These are phyloP conservation scores for Fusarium sp. DNA, from an alignment of 2,329 filamentous ascomycete genomes.

Conservation along the genomic window DNA sequence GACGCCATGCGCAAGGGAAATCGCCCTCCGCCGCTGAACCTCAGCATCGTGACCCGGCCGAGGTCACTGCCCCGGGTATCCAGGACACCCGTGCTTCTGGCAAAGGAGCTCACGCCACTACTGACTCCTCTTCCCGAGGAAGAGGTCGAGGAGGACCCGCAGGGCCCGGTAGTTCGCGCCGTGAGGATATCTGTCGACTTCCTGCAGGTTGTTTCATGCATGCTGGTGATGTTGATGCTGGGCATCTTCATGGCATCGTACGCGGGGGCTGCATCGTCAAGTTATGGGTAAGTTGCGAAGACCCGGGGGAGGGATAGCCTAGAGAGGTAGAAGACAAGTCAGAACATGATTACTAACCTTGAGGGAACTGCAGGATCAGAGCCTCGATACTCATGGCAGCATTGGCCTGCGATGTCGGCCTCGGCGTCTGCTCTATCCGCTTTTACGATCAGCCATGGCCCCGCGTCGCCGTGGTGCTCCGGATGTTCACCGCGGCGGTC, in stretches of 20 bases:
- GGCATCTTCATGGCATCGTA: conserved; percentile 48
- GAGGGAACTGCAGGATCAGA: conserved; percentile 22
- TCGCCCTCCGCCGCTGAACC: conserved; percentile 49
- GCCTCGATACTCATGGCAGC: conserved; percentile 48
- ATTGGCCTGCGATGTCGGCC: conserved; percentile 49
- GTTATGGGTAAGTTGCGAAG: conserved; percentile 31
- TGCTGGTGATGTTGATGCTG: conserved; percentile 48
- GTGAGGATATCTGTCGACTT: conserved; percentile 47
- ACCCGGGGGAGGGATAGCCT: not conserved
- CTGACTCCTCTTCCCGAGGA: conserved; percentile 42
- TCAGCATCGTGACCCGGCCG: conserved; percentile 44
- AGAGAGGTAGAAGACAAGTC: not conserved
- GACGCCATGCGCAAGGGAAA: conserved; percentile 46
- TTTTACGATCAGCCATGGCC: conserved; percentile 47
- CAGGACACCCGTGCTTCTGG: conserved; percentile 27
- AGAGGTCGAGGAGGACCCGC: conserved; percentile 38
- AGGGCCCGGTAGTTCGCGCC: conserved; percentile 40
- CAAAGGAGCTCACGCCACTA: conserved; percentile 39
- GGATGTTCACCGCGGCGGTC: conserved; percentile 46
- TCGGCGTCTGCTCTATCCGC: conserved; percentile 51
- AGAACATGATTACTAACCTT: conserved; percentile 5
- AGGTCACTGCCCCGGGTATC: conserved; percentile 39
- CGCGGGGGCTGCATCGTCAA: conserved; percentile 30
- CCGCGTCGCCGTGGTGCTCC: conserved; percentile 47
- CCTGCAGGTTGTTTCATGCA: conserved; percentile 46